Conservation (phyloP, 805 yeast genomes). For the Cyberlindnera bimundalis region DNA sequence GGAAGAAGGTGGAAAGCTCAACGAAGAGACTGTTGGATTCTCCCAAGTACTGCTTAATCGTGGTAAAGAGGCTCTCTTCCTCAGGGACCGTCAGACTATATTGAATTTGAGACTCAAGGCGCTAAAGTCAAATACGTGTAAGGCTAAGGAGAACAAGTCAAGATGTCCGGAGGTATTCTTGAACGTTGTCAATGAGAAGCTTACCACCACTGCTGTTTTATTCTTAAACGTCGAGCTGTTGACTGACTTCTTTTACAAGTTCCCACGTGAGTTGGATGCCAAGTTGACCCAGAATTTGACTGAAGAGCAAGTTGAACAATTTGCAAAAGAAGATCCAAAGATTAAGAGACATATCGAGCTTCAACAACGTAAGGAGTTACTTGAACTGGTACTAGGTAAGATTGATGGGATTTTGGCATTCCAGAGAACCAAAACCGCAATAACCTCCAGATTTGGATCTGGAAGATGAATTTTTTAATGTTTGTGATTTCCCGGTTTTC, state of each 20-base stretch:
- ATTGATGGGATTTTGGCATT: constrained; percentile 58
- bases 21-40: constrained; percentile 80
- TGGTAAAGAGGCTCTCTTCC: constrained; percentile 82
- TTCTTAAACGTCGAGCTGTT: constrained; percentile 90
- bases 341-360: constrained; percentile 86
- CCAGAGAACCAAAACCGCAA: constrained; percentile 25
- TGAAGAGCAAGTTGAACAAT: constrained; percentile 75
- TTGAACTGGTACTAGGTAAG: constrained; percentile 79
- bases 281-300: constrained; percentile 61
- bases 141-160: constrained; percentile 72
- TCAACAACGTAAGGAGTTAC: constrained; percentile 86
- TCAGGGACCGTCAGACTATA: constrained; percentile 68
- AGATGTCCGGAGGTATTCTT: constrained; percentile 93
- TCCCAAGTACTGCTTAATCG: constrained; percentile 67
- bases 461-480: background rate
- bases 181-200: constrained; percentile 87
- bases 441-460: constrained; percentile 6
- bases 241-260: constrained; percentile 93
- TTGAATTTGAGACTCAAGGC: constrained; percentile 74
- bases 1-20: constrained; percentile 33
- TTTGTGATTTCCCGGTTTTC: background rate
- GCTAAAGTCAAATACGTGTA: constrained; percentile 72
- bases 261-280: constrained; percentile 88
- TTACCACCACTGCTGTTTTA: constrained; percentile 89
- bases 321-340: constrained; percentile 90